Evolutionary conservation across 1,284 basidiomycete genomes (phyloP).

Genomic region (Singerocomus inundabilis): DNA sequence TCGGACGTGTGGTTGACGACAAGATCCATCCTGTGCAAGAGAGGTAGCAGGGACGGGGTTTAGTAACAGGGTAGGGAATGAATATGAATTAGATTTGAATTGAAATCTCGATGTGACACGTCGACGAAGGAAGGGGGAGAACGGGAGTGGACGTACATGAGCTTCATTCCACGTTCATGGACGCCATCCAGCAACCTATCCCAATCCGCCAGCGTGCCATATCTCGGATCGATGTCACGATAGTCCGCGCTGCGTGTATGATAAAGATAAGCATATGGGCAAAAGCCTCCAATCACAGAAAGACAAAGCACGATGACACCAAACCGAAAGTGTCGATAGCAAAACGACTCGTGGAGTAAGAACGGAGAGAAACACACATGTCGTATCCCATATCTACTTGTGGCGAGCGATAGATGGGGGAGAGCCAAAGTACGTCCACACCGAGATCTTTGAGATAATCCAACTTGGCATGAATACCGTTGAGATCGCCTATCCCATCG

Average conservation of each 20-base stretch:
- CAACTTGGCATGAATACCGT: constrained; percentile 63
- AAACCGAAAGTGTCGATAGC: neutral
- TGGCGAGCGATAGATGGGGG: constrained; percentile 71
- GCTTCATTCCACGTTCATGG: constrained; percentile 67
- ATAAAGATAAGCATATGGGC: constrained; percentile 13
- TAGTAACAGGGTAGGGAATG: neutral
- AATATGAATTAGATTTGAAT: constrained; percentile 2
- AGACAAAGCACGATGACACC: neutral
- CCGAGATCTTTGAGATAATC: constrained; percentile 73
- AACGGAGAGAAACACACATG: constrained; percentile 41
- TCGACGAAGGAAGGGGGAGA: neutral
- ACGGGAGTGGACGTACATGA: constrained; percentile 46
- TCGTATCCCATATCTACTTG: constrained; percentile 76
- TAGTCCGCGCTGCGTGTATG: constrained; percentile 57
- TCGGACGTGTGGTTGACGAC: constrained; percentile 82
- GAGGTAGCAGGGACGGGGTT: constrained; percentile 4
- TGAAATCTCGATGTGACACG: constrained; percentile 15
- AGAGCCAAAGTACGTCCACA: constrained; percentile 73
- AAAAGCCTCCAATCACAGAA: neutral
- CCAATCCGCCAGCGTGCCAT: constrained; percentile 75
- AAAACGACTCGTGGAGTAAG: neutral
- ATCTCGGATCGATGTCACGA: constrained; percentile 66
- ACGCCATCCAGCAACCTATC: constrained; percentile 59
- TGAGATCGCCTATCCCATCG: constrained; percentile 75
- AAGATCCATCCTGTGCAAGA: constrained; percentile 60